A percentile compares a stretch with the other conserved stretches of the same genome.
These are phyloP conservation scores for Neocatenulostroma microsporum DNA, from an alignment of 2,329 filamentous ascomycete species.

Conservation along the genomic window DNA sequence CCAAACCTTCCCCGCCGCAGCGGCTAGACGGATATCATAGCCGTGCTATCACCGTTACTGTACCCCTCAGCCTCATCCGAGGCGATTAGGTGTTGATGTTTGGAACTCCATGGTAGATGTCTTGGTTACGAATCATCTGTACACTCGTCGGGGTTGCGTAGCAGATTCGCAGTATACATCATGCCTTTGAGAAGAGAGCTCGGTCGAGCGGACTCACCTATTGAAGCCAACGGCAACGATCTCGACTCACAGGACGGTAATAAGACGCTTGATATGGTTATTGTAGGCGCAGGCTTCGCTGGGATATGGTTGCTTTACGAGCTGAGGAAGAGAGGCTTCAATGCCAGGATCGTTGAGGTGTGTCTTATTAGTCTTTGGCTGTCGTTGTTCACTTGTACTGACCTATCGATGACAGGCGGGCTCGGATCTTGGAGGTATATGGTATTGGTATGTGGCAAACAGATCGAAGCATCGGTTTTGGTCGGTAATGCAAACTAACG, in stretches of 20 bases:
- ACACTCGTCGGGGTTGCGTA: no score
- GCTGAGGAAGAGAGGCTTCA: conserved; percentile 29
- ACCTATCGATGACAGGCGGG: conserved; percentile 17
- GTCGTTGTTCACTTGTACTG: neutral
- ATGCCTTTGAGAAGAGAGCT: conserved; percentile 2
- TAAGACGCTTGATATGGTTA: conserved; percentile 16
- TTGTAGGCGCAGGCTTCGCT: conserved; percentile 38
- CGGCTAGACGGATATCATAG: conserved; percentile 3
- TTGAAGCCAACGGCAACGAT: neutral
- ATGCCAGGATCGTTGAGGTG: conserved; percentile 10
- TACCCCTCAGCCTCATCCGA: neutral
- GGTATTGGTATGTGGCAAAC: conserved; percentile 17
- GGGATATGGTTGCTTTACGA: conserved; percentile 38
- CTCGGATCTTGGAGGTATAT: conserved; percentile 20
- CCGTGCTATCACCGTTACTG: neutral
- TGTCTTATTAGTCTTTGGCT: neutral
- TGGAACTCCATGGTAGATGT: neutral
- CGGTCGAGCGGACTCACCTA: neutral
- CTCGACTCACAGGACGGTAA: neutral
- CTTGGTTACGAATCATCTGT: neutral
- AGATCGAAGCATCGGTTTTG: neutral
- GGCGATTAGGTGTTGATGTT: neutral
- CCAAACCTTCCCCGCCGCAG: conserved; percentile 2
- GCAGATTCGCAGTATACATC: neutral
- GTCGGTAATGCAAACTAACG: conserved; percentile 10